Conservation (phyloP, 1,284 basidiomycete species). For the Porphyrellus sp. region DNA sequence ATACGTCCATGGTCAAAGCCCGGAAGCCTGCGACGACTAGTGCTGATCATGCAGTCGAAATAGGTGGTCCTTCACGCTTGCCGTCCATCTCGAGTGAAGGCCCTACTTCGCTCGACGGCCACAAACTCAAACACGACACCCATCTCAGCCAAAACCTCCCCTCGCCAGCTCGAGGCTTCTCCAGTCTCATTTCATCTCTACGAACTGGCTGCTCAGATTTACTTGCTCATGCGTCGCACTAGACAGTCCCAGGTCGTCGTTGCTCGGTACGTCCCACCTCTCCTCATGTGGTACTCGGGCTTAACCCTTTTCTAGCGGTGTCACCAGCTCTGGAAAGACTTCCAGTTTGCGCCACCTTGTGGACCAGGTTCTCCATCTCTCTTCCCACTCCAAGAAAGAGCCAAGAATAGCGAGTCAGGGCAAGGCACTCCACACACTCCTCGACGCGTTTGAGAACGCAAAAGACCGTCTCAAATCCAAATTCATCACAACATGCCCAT, state of each 20-base stretch:
- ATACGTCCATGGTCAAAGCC: not conserved
- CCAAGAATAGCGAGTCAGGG: constrained; percentile 75
- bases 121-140: constrained; percentile 6
- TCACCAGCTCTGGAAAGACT: constrained; percentile 88
- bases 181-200: too few species aligned
- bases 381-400: constrained; percentile 77
- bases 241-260: constrained; percentile 79
- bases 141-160: too few species aligned
- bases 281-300: constrained; percentile 3
- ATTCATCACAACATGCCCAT: constrained; percentile 85
- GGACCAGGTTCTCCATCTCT: constrained; percentile 79
- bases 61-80: not conserved
- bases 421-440: constrained; percentile 69
- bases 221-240: constrained; percentile 78
- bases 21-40: not conserved
- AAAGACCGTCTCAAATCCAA: constrained; percentile 86
- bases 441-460: constrained; percentile 89
- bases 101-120: not conserved
- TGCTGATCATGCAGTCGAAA: not conserved
- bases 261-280: constrained; percentile 61
- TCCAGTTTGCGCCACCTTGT: constrained; percentile 72
- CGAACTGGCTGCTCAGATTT: constrained; percentile 81
- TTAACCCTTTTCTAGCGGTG: constrained; percentile 54
- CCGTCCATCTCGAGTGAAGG: constrained; percentile 10
- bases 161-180: too few species aligned